Base-by-base conservation (phyloP, 257 asterid genomes). In the Fraxinus americana region DNA sequence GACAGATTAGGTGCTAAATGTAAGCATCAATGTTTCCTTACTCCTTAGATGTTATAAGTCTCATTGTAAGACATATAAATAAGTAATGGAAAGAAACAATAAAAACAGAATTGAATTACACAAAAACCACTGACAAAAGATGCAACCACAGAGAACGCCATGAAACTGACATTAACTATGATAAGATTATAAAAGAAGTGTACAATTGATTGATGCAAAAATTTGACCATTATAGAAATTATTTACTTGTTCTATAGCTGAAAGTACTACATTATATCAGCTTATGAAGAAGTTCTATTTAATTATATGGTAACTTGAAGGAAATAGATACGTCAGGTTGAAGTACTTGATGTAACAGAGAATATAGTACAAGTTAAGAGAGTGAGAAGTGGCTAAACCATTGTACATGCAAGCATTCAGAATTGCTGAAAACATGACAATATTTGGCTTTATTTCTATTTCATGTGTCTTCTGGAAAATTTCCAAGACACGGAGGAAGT, bases 381-480 rank as follows among this genome's bases (percentile, higher is more conserved):
- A n/a, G 29, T 0, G 29, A 27, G 29, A 1, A 27, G 1, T 27
- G 29, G 29, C 29, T 27, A 27, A 27, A 27, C 29, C 29, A 27
- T 29, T 9, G 25, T 85, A 95, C 99, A 97, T 93, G 98, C 99
- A 93, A 75, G 97, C 97, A 82, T 89, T 95, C 59, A 93, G 89
- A 78, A 93, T 91, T 17, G 97, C 98, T 1, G 98, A 95, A 88
- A 95, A 95, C 23, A 97, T 95, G 74, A 95, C 97, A 63, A 95
- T 97, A 77, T 95, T 95, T 39, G 99, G 99, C 86, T 93, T 95
- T 77, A 93, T 95, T 73, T 90, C 73, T 94, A 90, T 81, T 81
- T 93, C 97, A 73, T n/a, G n/a, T n/a, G n/a, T n/a, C n/a, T n/a
- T n/a, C n/a, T n/a, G n/a, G n/a, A n/a, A n/a, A n/a, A n/a, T n/a